A percentile compares a stretch with the other conserved stretches of the same genome.
phyloP scores from a whole-genome alignment of 441 rosid species.

The Lepidium campestre region DNA sequence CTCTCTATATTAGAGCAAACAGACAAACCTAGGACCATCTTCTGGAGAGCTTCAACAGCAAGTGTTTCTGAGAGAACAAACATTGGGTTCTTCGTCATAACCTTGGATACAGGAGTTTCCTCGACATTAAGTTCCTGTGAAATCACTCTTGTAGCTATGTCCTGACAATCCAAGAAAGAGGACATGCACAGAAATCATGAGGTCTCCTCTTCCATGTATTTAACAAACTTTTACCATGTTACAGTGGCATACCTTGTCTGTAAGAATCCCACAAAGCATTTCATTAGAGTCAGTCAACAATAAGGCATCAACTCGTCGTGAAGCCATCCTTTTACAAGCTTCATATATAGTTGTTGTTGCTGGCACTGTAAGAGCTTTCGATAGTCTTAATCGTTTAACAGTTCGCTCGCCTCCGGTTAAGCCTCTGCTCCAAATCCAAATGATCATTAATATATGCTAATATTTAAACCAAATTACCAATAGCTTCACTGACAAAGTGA shows the following conservation, averaged over 20 bases:
- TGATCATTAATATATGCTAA: neutral
- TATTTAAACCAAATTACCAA: neutral
- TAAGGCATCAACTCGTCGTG: conserved; percentile 91
- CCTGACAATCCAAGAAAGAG: conserved; percentile 38
- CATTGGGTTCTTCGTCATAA: conserved; percentile 91
- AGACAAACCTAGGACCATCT: conserved; percentile 89
- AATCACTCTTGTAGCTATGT: conserved; percentile 79
- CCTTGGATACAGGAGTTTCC: conserved; percentile 86
- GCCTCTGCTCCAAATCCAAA: conserved; percentile 46
- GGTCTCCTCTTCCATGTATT: neutral
- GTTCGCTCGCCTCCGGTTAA: conserved; percentile 80
- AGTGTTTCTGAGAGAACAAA: conserved; percentile 95
- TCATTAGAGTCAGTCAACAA: conserved; percentile 92
- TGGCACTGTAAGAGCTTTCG: conserved; percentile 90
- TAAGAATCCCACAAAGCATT: conserved; percentile 94
- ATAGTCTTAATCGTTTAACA: conserved; percentile 73
- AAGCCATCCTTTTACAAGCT: conserved; percentile 93
- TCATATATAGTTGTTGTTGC: conserved; percentile 73
- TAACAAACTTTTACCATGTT: neutral
- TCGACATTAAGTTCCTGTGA: conserved; percentile 67
- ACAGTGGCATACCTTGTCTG: conserved; percentile 62
- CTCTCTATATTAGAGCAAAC: conserved; percentile 4
- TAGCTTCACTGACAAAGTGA: neutral
- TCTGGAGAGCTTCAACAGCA: conserved; percentile 96
- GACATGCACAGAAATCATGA: neutral